These are phyloP conservation scores for Skeletonema tropicum DNA, from an alignment of 108 stramenopile species.

Conservation along the genomic window DNA sequence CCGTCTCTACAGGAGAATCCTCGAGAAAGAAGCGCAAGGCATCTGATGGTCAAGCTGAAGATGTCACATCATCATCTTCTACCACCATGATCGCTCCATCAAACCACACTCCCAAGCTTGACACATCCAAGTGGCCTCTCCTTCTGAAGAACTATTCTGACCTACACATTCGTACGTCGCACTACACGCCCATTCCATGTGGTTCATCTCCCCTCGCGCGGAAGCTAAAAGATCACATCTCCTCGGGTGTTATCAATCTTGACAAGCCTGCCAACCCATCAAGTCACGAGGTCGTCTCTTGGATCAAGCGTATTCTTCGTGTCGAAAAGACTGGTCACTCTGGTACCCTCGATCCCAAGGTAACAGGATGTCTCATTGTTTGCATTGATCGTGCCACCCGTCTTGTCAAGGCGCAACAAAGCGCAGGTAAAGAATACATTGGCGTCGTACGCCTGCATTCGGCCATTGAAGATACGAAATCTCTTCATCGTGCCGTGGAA, in stretches of 20 bases:
- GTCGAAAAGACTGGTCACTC: conserved; percentile 99
- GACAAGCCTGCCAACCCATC: conserved; percentile 99
- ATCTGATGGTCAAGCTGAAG: conserved; percentile 51
- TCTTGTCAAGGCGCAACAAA: conserved; percentile 98
- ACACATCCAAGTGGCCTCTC: conserved; percentile 97
- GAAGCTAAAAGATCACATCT: conserved; percentile 88
- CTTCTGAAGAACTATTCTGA: conserved; percentile 97
- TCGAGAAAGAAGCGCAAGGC: conserved; percentile 77
- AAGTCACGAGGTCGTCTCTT: conserved; percentile 99
- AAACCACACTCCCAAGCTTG: conserved; percentile 84
- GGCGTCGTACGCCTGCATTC: conserved; percentile 97
- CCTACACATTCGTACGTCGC: conserved; percentile 96
- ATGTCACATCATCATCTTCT: conserved; percentile 37
- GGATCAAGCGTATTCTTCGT: conserved; percentile 99
- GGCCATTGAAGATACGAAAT: conserved; percentile 83
- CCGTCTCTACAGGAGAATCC: conserved; percentile 40
- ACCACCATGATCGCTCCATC: conserved; percentile 83
- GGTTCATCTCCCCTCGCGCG: conserved; percentile 97
- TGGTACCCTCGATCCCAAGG: conserved; percentile 99
- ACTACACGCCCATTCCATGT: conserved; percentile 98
- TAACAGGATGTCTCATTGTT: conserved; percentile 99
- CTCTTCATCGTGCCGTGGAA: conserved; percentile 92
- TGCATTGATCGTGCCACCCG: conserved; percentile 99
- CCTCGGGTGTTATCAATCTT: conserved; percentile 98
- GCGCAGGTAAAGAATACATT: conserved; percentile 99